Conservation (phyloP, 1,139 yeast species). For the Protomyces lactucae-debilis region DNA sequence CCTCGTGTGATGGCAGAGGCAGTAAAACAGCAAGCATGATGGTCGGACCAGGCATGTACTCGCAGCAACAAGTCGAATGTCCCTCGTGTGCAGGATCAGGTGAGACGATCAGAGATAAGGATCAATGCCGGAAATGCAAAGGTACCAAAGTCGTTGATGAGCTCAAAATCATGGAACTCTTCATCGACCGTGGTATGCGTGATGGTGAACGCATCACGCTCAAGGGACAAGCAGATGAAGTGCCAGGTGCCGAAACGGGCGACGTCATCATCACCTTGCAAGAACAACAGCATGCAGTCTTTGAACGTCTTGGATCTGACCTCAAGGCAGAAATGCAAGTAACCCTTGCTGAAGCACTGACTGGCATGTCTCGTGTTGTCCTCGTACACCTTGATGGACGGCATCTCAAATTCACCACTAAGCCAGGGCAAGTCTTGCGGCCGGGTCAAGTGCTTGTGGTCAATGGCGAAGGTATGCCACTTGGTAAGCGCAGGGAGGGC, state of each 20-base stretch:
- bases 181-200: conserved; percentile 65
- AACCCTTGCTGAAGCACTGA: conserved; percentile 71
- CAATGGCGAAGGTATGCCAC: conserved; percentile 82
- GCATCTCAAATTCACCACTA: conserved; percentile 57
- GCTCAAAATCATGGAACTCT: conserved; percentile 70
- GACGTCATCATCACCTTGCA: conserved; percentile 63
- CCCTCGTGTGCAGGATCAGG: conserved; percentile 71
- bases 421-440: conserved; percentile 59
- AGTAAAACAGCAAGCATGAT: conserved; percentile 48
- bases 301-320: conserved; percentile 61
- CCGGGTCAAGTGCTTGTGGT: conserved; percentile 72
- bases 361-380: conserved; percentile 65
- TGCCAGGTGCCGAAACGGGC: conserved; percentile 69
- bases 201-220: conserved; percentile 59
- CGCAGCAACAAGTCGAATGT: conserved; percentile 62
- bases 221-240: conserved; percentile 71
- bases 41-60: conserved; percentile 71
- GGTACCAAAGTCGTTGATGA: conserved; percentile 64
- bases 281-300: conserved; percentile 47
- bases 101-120: conserved; percentile 50
- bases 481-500: conserved; percentile 41
- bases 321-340: conserved; percentile 57
- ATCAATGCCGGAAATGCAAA: conserved; percentile 69
- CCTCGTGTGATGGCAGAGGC: conserved; percentile 71
- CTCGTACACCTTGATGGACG: conserved; percentile 81